Base-by-base conservation (phyloP, 2,329 filamentous ascomycete genomes). In the Emericellopsis cladophorae region DNA sequence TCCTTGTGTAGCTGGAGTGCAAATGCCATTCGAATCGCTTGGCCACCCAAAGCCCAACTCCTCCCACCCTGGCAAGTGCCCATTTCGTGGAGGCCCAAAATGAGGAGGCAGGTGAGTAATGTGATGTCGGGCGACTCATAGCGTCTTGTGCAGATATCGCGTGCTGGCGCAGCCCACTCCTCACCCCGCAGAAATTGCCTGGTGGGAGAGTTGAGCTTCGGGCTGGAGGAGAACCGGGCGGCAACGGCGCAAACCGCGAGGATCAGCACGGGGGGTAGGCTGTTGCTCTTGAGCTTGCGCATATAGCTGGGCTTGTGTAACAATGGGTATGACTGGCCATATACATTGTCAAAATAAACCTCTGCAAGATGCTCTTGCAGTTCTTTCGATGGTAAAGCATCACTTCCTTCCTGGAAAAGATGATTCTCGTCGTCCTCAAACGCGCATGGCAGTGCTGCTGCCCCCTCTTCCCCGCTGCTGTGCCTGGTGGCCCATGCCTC, bases 231-330 rank as follows among this genome's bases (percentile, higher is more conserved):
- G 56, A 96, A 98, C 33, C 92, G 81, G 32, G 90, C 90, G n/a
- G 92, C 86, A 36, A 96, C 80, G 18, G 90, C 90, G 60, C 92
- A 96, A 9, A 98, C 85, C 7, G 90, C 87, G n/a, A 98, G 72
- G 40, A 93, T 79, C 12, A 98, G 67, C 10, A 96, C 90, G 1
- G 92, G 92, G 1, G 92, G 90, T 11, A 96, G 68, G 2, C 81
- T 81, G 33, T 58, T 55, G 39, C 54, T 62, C 40, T 70, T 77
- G 41, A 92, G 59, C 52, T 87, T 87, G 44, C 89, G 76, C 84
- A 96, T 95, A 57, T 93, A 96, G 57, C 89, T 96, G 31, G 92
- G 90, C 57, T 95, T 96, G 62, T 98, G 92, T 9, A 98, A 74
- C 16, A 98, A 67, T 48, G 93, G 84, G 57, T 96, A 98, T 29